A percentile compares a stretch with the other conserved stretches of the same genome.
These are phyloP conservation scores for Bruguiera gymnorhiza DNA, from an alignment of 345 rosid species.

Conservation along the genomic window DNA sequence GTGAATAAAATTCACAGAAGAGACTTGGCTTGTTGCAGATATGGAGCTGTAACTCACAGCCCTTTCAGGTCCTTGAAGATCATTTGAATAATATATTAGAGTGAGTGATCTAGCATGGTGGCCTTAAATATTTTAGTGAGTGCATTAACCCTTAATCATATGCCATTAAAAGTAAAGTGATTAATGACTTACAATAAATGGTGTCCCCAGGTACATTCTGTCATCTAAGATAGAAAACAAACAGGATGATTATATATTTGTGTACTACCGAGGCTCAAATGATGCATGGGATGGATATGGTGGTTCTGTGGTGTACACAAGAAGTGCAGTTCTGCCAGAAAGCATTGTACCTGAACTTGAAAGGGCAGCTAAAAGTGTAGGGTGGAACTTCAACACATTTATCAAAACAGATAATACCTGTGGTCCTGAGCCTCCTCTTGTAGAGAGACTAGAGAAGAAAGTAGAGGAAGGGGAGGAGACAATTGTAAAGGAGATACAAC, in stretches of 20 bases:
- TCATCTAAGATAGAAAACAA: constrained; percentile 73
- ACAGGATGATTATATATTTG: constrained; percentile 71
- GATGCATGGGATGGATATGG: constrained; percentile 99
- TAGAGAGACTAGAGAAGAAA: constrained; percentile 82
- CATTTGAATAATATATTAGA: no score
- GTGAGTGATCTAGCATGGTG: background rate
- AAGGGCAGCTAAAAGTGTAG: constrained; percentile 70
- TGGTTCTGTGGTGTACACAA: constrained; percentile 91
- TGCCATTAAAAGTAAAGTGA: background rate
- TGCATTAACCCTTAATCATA: background rate
- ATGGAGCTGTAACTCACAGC: no score
- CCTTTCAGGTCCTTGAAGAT: no score
- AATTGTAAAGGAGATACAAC: constrained; percentile 66
- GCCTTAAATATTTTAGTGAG: background rate
- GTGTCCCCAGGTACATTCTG: constrained; percentile 60
- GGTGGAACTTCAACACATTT: constrained; percentile 73
- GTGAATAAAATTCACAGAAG: background rate
- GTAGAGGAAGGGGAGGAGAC: constrained; percentile 81
- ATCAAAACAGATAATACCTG: constrained; percentile 69
- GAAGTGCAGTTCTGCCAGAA: constrained; percentile 64
- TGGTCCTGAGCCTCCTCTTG: constrained; percentile 90
- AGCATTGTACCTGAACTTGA: constrained; percentile 80
- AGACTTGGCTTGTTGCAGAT: background rate
- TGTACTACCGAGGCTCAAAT: constrained; percentile 80
- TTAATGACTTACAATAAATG: background rate